Conservation (phyloP, 805 yeast genomes). For the Sugiyamaella qingdaonensis region DNA sequence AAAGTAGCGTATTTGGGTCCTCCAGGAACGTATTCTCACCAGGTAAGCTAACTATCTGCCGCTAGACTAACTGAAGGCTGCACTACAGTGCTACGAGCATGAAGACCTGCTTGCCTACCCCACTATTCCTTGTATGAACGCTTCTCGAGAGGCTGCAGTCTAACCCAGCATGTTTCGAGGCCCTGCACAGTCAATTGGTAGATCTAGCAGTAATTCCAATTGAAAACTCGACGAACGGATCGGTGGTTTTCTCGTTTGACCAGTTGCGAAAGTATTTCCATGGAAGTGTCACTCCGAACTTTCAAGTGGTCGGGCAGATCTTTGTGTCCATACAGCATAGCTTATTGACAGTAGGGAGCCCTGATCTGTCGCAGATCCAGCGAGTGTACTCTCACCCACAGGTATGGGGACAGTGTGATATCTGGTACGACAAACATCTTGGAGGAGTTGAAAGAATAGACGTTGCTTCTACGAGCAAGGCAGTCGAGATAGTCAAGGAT, state of each 20-base stretch:
- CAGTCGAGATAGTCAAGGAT: slow-evolving; percentile 59
- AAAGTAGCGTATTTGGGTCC: slow-evolving; percentile 75
- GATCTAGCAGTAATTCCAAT: slow-evolving; percentile 80
- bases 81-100: slow-evolving; percentile 38
- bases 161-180: slow-evolving; percentile 62
- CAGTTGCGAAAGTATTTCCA: slow-evolving; percentile 52
- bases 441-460: slow-evolving; percentile 51
- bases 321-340: slow-evolving; percentile 81
- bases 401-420: slow-evolving; percentile 89
- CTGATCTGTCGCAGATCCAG: slow-evolving; percentile 42
- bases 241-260: slow-evolving; percentile 82
- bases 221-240: slow-evolving; percentile 94
- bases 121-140: slow-evolving; percentile 23
- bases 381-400: slow-evolving; percentile 90
- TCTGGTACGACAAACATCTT: slow-evolving; percentile 44
- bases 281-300: slow-evolving; percentile 29
- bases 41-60: slow-evolving; percentile 38
- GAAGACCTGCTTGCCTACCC: slow-evolving; percentile 23
- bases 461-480: slow-evolving; percentile 75
- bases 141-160: slow-evolving; percentile 32
- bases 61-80: slow-evolving; percentile 39
- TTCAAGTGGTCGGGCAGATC: slow-evolving; percentile 69
- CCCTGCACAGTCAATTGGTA: slow-evolving; percentile 44
- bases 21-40: slow-evolving; percentile 87
- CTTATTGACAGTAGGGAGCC: slow-evolving; percentile 44